Conservation (phyloP, 306 rosid species). For the Albizia julibrissin region DNA sequence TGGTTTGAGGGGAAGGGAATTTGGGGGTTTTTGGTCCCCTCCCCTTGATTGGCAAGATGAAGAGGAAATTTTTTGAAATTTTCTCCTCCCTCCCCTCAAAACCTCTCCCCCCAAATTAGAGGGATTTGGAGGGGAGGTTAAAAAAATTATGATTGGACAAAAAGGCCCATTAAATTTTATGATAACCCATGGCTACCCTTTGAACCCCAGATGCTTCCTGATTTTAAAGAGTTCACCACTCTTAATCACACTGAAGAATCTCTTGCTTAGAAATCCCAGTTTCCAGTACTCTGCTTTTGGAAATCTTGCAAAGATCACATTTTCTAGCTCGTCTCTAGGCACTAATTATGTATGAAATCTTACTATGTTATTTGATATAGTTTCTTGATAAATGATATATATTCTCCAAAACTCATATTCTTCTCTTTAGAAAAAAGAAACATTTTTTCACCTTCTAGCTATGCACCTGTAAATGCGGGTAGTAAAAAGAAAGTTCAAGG, state of each 20-base stretch:
- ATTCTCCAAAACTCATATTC: conserved; percentile 21
- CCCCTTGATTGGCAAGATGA: too few relatives aligned
- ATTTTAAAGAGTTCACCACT: conserved; percentile 69
- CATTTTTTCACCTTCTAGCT: not conserved
- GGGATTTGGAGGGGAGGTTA: too few relatives aligned
- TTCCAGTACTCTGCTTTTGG: conserved; percentile 74
- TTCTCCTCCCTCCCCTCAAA: too few relatives aligned
- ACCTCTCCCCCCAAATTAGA: too few relatives aligned
- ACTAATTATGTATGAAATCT: conserved; percentile 48
- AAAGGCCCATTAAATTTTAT: too few relatives aligned
- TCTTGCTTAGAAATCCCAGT: conserved; percentile 54
- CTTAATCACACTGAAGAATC: conserved; percentile 47
- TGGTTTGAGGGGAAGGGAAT: too few relatives aligned
- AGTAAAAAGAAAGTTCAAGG: conserved; percentile 5
- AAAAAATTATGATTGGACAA: too few relatives aligned
- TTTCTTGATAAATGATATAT: too few relatives aligned
- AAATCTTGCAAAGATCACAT: conserved; percentile 63
- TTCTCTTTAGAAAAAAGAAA: conserved; percentile 26
- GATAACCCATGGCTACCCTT: too few relatives aligned
- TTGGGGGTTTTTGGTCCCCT: too few relatives aligned
- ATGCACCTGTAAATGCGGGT: conserved; percentile 24
- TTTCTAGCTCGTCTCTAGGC: conserved; percentile 74
- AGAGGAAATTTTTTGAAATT: too few relatives aligned
- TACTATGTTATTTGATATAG: too few relatives aligned
- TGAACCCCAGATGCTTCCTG: conserved; percentile 55